Base-by-base conservation (phyloP, 108 stramenopile genomes). In the Epipyxis sp. region DNA sequence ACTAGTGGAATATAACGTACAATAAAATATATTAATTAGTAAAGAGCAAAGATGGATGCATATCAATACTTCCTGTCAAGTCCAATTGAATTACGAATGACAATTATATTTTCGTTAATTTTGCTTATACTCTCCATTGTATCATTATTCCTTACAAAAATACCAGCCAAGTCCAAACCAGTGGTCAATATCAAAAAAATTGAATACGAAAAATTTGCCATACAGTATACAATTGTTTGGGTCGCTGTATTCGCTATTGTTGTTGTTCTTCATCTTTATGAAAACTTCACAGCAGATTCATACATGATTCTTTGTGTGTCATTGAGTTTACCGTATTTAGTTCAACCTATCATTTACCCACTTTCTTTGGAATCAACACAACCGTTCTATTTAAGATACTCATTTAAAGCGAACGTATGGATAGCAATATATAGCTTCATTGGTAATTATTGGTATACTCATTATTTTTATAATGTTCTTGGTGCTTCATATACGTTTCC, bases 391-490 rank as follows among this genome's bases (percentile, higher is more conserved):
- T 46, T 91, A 79, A 86, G 94, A 29, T 97, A 93, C 76, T 86
- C 90, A 1, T 87, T 93, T 81, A 94, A 94, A 83, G 94, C 94
- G 1, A 95, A 94, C 65, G 39, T 96, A 34, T 88, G 95, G 91
- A 82, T 98, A 25, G 88, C 89, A 0, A 84, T 93, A 40, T 97
- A 94, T 86, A 86, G 90, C 59, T 97, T 94, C 87, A 96, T 98
- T 69, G 98, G 98, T 2, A 98, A 98, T 76, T 97, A 97, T 84
- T 97, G 93, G 93, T 95, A 85, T 54, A 87, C 88, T 10, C 89
- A 89, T 81, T 89, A 98, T 91, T 98, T 98, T 81, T 97, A 97
- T 82, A 89, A 88, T 25, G 95, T 98, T 1, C 85, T 98, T n/a
- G 85, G 89, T 50, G 98, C 98, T 0, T 77, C 85, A 69, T 98